Evolutionary conservation across 2,329 filamentous ascomycete species (phyloP).

Genomic region (Clarireedia homoeocarpa): DNA sequence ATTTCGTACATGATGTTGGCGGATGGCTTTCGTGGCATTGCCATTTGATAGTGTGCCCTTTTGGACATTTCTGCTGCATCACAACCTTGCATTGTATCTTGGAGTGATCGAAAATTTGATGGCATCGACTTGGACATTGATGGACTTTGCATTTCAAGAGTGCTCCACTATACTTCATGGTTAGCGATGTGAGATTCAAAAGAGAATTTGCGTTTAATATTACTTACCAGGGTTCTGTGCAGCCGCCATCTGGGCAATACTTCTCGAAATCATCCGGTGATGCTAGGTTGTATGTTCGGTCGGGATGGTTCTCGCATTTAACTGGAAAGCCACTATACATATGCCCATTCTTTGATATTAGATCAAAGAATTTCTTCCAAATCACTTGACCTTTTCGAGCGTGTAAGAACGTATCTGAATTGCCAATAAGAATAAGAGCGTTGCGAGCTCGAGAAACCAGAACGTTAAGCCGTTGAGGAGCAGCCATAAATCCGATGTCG

Average conservation of each 20-base stretch:
- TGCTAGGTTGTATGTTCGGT: constrained; percentile 38
- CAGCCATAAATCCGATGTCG: constrained; percentile 64
- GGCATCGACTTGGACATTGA: constrained; percentile 51
- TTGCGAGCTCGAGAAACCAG: constrained; percentile 59
- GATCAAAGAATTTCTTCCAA: constrained; percentile 51
- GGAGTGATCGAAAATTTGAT: constrained; percentile 48
- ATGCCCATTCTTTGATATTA: constrained; percentile 42
- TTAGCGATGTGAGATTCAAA: constrained; percentile 10
- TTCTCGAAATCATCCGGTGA: constrained; percentile 50
- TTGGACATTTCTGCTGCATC: constrained; percentile 41
- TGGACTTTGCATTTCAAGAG: constrained; percentile 51
- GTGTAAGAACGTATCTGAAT: constrained; percentile 56
- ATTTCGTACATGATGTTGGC: constrained; percentile 38
- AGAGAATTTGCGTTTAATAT: background rate
- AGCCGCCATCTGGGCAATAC: constrained; percentile 63
- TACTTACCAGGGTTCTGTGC: constrained; percentile 52
- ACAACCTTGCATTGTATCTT: constrained; percentile 40
- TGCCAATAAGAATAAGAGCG: constrained; percentile 61
- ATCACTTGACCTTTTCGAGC: constrained; percentile 47
- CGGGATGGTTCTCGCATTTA: constrained; percentile 51
- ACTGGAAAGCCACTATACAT: constrained; percentile 55
- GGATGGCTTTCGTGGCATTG: constrained; percentile 36
- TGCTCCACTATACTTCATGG: constrained; percentile 33
- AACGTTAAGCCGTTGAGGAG: constrained; percentile 62
- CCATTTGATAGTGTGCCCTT: constrained; percentile 41